phyloP scores from a whole-genome alignment of 1,284 basidiomycete species.

The Cryptococcus sp. region DNA sequence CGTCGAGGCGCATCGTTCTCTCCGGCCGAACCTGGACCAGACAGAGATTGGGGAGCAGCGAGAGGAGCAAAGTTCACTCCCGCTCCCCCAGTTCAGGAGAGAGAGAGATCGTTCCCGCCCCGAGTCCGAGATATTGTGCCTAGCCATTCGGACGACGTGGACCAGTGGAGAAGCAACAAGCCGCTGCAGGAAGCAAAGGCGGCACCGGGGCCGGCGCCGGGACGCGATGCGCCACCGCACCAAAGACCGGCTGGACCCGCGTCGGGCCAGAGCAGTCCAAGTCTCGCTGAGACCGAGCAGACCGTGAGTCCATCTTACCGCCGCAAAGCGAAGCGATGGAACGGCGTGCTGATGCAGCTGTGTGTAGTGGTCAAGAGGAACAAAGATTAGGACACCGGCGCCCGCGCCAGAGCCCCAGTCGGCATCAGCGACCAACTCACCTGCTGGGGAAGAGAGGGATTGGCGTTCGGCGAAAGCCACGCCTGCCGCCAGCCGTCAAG shows the following conservation, averaged over 20 bases:
- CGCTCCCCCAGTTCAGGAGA: constrained; percentile 26
- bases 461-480: constrained; percentile 40
- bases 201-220: constrained; percentile 12
- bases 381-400: constrained; percentile 42
- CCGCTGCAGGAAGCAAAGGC: constrained; percentile 35
- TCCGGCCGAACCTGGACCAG: constrained; percentile 36
- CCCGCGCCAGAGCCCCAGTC: constrained; percentile 9
- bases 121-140: constrained; percentile 9
- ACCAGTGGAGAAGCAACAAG: constrained; percentile 57
- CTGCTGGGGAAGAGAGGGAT: constrained; percentile 39
- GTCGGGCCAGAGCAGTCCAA: constrained; percentile 31
- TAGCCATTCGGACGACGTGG: constrained; percentile 54
- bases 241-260: constrained; percentile 24
- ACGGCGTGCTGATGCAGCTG: not conserved
- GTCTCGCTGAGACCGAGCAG: constrained; percentile 73
- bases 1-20: constrained; percentile 31
- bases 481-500: constrained; percentile 30
- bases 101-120: constrained; percentile 19
- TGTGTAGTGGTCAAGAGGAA: constrained; percentile 53
- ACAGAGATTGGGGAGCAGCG: constrained; percentile 55
- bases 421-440: constrained; percentile 23
- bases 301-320: constrained; percentile 39
- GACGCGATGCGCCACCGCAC: constrained; percentile 37
- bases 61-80: constrained; percentile 56
- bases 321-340: not conserved